Conservation (phyloP, 768 basidiomycete genomes). For the Roridomyces roridus region DNA sequence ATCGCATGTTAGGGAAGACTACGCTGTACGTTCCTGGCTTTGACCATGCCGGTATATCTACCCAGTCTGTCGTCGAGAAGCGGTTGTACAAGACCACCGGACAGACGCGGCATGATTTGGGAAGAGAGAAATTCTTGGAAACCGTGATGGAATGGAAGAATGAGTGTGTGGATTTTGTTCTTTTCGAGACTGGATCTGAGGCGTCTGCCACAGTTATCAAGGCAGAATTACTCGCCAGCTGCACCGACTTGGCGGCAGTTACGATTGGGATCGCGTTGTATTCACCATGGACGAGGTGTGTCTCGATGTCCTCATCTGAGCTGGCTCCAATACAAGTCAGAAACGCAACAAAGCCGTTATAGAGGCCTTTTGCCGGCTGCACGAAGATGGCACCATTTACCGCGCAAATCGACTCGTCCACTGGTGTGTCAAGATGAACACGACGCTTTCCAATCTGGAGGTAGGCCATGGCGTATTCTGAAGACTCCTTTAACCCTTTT, state of each 20-base stretch:
- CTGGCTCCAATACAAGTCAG: too few species aligned
- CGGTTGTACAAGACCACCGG: slow-evolving; percentile 84
- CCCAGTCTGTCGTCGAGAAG: slow-evolving; percentile 97
- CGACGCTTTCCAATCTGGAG: slow-evolving; percentile 97
- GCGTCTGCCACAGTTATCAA: slow-evolving; percentile 90
- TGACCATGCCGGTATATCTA: slow-evolving; percentile 98
- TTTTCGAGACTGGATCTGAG: too few species aligned
- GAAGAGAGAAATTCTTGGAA: slow-evolving; percentile 88
- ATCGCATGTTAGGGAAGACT: slow-evolving; percentile 94
- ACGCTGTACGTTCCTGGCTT: slow-evolving; percentile 93
- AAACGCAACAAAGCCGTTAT: slow-evolving; percentile 84
- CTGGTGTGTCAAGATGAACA: slow-evolving; percentile 97
- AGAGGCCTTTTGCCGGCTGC: slow-evolving; percentile 89
- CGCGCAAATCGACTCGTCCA: slow-evolving; percentile 97
- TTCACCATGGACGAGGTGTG: slow-evolving; percentile 94
- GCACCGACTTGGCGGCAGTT: slow-evolving; percentile 87
- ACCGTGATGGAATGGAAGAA: slow-evolving; percentile 97
- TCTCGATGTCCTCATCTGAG: not conserved
- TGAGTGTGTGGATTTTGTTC: slow-evolving; percentile 73
- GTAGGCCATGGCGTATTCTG: slow-evolving; percentile 41
- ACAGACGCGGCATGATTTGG: slow-evolving; percentile 90
- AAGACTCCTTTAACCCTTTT: too few species aligned
- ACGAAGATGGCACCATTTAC: slow-evolving; percentile 92
- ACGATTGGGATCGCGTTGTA: slow-evolving; percentile 92
- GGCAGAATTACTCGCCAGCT: slow-evolving; percentile 91